Evolutionary conservation across 2,329 filamentous ascomycete species (phyloP).

Genomic region (Sporothrix phasma): DNA sequence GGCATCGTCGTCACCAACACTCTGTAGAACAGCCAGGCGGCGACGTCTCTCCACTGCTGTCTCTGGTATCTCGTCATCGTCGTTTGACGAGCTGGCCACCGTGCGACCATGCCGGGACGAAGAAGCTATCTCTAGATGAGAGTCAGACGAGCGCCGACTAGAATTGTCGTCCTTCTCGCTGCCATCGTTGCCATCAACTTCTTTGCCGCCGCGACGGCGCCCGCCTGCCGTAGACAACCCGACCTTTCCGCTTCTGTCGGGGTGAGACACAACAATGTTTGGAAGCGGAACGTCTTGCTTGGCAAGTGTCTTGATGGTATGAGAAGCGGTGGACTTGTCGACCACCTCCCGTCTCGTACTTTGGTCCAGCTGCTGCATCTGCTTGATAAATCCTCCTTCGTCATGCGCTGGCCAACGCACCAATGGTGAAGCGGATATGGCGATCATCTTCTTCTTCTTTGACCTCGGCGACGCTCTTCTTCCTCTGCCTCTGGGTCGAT

Average conservation of each 20-base stretch:
- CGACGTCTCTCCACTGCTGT: slow-evolving; percentile 61
- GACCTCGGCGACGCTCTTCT: slow-evolving; percentile 34
- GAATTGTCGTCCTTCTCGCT: background rate
- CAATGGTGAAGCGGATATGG: slow-evolving; percentile 66
- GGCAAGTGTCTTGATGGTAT: slow-evolving; percentile 40
- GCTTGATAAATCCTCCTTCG: slow-evolving; percentile 69
- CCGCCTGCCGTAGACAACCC: background rate
- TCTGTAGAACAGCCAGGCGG: slow-evolving; percentile 45
- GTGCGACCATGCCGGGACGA: background rate
- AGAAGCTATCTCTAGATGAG: background rate
- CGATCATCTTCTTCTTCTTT: slow-evolving; percentile 55
- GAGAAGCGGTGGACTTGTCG: slow-evolving; percentile 39
- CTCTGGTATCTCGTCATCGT: slow-evolving; percentile 32
- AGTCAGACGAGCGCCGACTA: slow-evolving; percentile 8
- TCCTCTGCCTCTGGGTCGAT: slow-evolving; percentile 23
- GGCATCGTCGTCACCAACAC: slow-evolving; percentile 33
- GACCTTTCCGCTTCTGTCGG: background rate
- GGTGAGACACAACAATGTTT: slow-evolving; percentile 4
- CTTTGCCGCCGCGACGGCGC: background rate
- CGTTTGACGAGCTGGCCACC: background rate
- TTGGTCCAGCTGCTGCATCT: slow-evolving; percentile 63
- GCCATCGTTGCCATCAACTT: background rate
- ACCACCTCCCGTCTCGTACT: slow-evolving; percentile 48
- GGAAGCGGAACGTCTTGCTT: slow-evolving; percentile 28
- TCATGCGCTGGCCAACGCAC: slow-evolving; percentile 63